Conservation (phyloP, 2,329 filamentous ascomycete species). For the Botrytis tulipae region DNA sequence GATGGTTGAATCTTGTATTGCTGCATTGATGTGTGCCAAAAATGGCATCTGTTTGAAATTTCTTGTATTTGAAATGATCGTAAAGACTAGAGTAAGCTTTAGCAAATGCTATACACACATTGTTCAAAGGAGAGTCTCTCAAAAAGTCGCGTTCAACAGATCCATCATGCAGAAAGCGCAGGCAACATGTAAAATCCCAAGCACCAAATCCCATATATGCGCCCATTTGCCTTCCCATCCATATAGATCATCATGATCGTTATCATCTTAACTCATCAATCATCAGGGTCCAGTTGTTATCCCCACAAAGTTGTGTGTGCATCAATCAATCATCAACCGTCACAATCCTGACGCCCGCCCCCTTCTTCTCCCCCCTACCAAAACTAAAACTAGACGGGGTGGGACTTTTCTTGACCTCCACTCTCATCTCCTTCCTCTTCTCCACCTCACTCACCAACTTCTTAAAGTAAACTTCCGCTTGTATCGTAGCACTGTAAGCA, state of each 20-base stretch:
- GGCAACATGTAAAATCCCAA: not conserved
- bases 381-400: not conserved
- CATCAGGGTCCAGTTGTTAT: not conserved
- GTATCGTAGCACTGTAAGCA: conserved; percentile 78
- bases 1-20: not conserved
- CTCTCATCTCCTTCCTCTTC: conserved; percentile 48
- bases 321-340: conserved; percentile 18
- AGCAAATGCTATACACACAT: not conserved
- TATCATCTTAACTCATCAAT: conserved; percentile 15
- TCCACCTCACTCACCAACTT: conserved; percentile 71
- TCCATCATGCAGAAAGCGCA: not conserved
- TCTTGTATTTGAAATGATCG: not conserved
- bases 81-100: not conserved
- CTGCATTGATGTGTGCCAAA: not conserved
- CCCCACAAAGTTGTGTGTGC: not conserved
- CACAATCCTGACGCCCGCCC: conserved; percentile 24
- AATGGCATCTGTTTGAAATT: not conserved
- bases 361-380: conserved; percentile 31
- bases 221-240: conserved; percentile 7
- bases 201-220: not conserved
- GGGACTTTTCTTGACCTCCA: conserved; percentile 26
- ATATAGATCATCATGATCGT: conserved; percentile 7
- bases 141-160: not conserved
- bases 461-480: conserved; percentile 83
- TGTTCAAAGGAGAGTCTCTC: not conserved